phyloP scores from a whole-genome alignment of 768 basidiomycete genomes.

The Baorangia bicolor region DNA sequence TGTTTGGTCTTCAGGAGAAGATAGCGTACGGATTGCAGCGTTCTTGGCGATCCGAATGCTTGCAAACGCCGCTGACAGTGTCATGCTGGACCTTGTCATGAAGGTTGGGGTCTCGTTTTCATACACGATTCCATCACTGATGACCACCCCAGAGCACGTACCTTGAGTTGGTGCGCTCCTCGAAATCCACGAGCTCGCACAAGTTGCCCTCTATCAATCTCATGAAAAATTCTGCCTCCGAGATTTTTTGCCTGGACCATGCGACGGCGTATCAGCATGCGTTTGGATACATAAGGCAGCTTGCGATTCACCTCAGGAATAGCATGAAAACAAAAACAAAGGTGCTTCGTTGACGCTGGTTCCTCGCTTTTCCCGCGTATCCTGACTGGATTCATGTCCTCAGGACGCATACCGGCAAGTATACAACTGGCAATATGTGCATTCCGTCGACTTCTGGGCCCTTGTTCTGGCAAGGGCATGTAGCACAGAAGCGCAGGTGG shows the following conservation, averaged over 20 bases:
- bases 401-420: conserved; percentile 92
- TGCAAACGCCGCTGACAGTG: conserved; percentile 72
- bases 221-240: conserved; percentile 97
- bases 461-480: conserved; percentile 84
- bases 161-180: conserved; percentile 76
- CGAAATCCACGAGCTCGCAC: conserved; percentile 82
- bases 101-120: conserved; percentile 51
- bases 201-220: conserved; percentile 90
- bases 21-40: conserved; percentile 79
- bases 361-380: conserved; percentile 1
- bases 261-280: conserved; percentile 85
- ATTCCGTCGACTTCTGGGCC: conserved; percentile 95
- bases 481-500: conserved; percentile 52
- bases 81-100: conserved; percentile 79
- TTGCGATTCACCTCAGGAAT: conserved; percentile 89
- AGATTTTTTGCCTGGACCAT: conserved; percentile 81
- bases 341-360: conserved; percentile 38
- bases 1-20: conserved; percentile 80
- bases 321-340: conserved; percentile 89
- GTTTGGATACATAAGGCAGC: conserved; percentile 92
- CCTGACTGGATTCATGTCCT: conserved; percentile 1
- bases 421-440: conserved; percentile 98
- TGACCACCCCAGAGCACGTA: conserved; percentile 68
- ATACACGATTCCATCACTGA: neutral
- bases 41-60: conserved; percentile 84